Evolutionary conservation across 306 rosid species (phyloP), one percentile per base, ranked within the genome.

Genomic region (Hippophae tibetana): DNA sequence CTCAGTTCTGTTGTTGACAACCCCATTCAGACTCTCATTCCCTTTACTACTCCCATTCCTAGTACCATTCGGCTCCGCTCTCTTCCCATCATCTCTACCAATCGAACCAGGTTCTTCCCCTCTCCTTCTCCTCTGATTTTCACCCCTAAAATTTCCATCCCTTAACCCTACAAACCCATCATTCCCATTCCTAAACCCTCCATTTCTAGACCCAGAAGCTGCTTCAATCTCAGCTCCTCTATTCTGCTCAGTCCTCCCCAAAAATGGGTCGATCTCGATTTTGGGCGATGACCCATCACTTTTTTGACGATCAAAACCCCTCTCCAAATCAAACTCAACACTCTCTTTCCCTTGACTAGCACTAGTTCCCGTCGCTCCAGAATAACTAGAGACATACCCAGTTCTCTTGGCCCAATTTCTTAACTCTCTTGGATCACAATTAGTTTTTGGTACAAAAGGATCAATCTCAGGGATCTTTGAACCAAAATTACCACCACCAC

Each of bases 361-460:
- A 70, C 80, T 78, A 38, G 79, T 69, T 48, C 69, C 78, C n/a
- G 81, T 76, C 68, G 82, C 95, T 38, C 78, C 82, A 1, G 97
- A 90, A 69, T 71, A 84, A 65, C 71, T 79, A 31, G 97, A 86
- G 52, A 90, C 94, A 81, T 76, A 90, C 51, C 97, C 97, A 42
- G 95, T 90, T 64, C 83, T 85, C 76, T 77, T 90, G 3, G 97
- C 97, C 97, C 95, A 90, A 7, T 88, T 82, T 60, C 84, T 79
- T 54, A 86, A 74, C 68, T 90, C 97, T 49, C 72, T 74, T 5
- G 97, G 97, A 72, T 79, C 75, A 70, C 80, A 86, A 46, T 82
- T 90, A 25, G 52, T 72, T 78, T 75, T 81, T 12, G 90, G 79
- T 57, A 84, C 82, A 69, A 90, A 90, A 1, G 86, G 85, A 57